Evolutionary conservation across 1,284 basidiomycete genomes (phyloP).

Genomic region (Xerocomus amazonicus): DNA sequence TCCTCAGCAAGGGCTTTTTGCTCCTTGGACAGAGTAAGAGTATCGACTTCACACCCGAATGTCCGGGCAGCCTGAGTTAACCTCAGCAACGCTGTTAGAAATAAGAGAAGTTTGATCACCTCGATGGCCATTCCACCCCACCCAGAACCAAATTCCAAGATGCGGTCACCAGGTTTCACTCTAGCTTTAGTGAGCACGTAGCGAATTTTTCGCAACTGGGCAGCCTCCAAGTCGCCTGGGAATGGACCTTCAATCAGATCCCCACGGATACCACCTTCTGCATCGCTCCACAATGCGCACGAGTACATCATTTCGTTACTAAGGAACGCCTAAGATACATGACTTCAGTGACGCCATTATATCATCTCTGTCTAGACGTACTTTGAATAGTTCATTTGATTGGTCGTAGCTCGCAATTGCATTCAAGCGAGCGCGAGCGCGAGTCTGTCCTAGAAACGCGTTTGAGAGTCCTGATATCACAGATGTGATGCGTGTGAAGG

Average conservation of each 20-base stretch:
- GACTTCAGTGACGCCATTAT: conserved; percentile 29
- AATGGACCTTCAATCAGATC: conserved; percentile 51
- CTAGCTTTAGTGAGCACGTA: conserved; percentile 75
- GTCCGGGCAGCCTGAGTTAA: conserved; percentile 55
- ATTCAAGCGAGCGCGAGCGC: conserved; percentile 74
- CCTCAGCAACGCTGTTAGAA: conserved; percentile 5
- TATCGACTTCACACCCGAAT: conserved; percentile 82
- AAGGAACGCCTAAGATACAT: conserved; percentile 62
- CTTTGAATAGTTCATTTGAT: conserved; percentile 78
- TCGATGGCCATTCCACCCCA: conserved; percentile 91
- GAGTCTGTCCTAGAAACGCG: conserved; percentile 77
- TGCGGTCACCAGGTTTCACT: conserved; percentile 71
- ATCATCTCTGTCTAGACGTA: conserved; percentile 21
- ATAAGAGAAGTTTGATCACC: conserved; percentile 37
- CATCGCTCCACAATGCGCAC: conserved; percentile 74
- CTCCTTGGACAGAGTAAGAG: conserved; percentile 80
- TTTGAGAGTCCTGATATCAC: conserved; percentile 72
- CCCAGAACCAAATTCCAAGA: conserved; percentile 90
- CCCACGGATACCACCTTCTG: conserved; percentile 68
- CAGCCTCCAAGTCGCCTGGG: conserved; percentile 71
- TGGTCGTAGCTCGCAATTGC: conserved; percentile 90
- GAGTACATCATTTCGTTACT: conserved; percentile 93
- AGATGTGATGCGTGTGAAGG: conserved; percentile 63
- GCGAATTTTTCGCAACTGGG: conserved; percentile 78
- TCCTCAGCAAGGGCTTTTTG: conserved; percentile 86